Percentiles rank a stretch among this genome's conserved stretches.
Evolutionary conservation across 176 grass and related monocot genomes (phyloP).

Genomic region (Bonia amplexicaulis): DNA sequence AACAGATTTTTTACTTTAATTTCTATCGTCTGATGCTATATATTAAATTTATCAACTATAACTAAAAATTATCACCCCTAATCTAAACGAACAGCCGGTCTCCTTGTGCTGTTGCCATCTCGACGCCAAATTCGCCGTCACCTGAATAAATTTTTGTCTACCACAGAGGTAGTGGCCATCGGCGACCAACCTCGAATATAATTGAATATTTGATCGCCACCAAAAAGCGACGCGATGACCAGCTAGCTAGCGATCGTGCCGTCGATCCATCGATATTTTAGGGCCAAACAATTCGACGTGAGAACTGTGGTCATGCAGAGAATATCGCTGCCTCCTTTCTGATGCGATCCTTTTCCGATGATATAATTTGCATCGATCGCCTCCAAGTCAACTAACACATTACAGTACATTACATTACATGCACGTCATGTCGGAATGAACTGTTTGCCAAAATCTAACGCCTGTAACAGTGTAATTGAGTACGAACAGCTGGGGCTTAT

Average conservation of each 20-base stretch:
- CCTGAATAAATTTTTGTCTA: background rate
- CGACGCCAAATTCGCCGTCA: conserved; percentile 14
- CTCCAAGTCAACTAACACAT: background rate
- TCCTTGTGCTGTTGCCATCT: conserved; percentile 1
- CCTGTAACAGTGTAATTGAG: background rate
- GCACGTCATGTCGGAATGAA: background rate
- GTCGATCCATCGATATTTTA: background rate
- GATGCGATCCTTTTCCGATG: background rate
- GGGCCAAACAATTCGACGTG: conserved; percentile 23
- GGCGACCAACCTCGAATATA: conserved; percentile 22
- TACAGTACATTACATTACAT: conserved; percentile 11
- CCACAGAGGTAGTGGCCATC: background rate
- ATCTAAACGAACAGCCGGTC: too few relatives aligned
- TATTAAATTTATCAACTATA: too few relatives aligned
- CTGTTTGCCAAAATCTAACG: background rate
- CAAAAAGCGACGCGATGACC: background rate
- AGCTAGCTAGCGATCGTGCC: background rate
- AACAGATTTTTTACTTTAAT: too few relatives aligned
- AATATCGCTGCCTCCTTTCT: background rate
- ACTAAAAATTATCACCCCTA: too few relatives aligned
- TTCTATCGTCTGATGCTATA: too few relatives aligned
- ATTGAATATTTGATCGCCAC: background rate
- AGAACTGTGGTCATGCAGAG: conserved; percentile 10
- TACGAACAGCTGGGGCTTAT: background rate
- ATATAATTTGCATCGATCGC: background rate